Conservation (phyloP, 352 stramenopile genomes). For the Globisporangium canariense region DNA sequence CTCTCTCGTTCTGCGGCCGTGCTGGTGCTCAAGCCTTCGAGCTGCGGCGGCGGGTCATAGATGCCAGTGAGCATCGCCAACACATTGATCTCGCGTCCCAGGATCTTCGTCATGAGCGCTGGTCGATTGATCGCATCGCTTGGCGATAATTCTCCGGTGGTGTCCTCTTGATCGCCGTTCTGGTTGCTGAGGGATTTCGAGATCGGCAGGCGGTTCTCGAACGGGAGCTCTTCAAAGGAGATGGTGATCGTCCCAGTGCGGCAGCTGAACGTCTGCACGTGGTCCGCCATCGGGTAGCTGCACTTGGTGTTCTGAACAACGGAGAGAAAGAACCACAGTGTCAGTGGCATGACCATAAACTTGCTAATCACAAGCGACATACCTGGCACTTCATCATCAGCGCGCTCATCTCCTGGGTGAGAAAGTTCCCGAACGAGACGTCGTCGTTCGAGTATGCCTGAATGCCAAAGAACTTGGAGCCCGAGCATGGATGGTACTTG, state of each 20-base stretch:
- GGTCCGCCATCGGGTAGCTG: constrained; percentile 75
- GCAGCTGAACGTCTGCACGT: constrained; percentile 81
- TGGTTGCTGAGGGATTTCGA: constrained; percentile 33
- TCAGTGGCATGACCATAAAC: constrained; percentile 7
- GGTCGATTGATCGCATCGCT: constrained; percentile 18
- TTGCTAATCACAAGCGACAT: constrained; percentile 2
- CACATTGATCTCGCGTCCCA: constrained; percentile 44
- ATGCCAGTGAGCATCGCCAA: constrained; percentile 36
- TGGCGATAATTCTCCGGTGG: constrained; percentile 11
- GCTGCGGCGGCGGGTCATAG: constrained; percentile 26
- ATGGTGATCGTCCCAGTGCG: constrained; percentile 68
- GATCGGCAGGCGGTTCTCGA: constrained; percentile 43
- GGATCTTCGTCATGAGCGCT: constrained; percentile 20
- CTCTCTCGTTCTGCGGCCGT: constrained; percentile 27
- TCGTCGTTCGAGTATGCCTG: constrained; percentile 59
- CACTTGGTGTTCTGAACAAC: constrained; percentile 66
- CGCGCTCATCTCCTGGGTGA: constrained; percentile 66
- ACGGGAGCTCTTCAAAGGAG: constrained; percentile 77
- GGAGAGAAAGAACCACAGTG: not conserved
- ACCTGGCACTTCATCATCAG: constrained; percentile 79
- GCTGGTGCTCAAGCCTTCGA: constrained; percentile 1
- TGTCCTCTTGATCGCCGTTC: constrained; percentile 24
- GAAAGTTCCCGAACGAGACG: constrained; percentile 79
- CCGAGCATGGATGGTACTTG: constrained; percentile 70
- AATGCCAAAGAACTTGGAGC: constrained; percentile 68